Evolutionary conservation across 23 red algal species (phyloP), one percentile per base, ranked within the genome.

Genomic region (Gracilaria domingensis): DNA sequence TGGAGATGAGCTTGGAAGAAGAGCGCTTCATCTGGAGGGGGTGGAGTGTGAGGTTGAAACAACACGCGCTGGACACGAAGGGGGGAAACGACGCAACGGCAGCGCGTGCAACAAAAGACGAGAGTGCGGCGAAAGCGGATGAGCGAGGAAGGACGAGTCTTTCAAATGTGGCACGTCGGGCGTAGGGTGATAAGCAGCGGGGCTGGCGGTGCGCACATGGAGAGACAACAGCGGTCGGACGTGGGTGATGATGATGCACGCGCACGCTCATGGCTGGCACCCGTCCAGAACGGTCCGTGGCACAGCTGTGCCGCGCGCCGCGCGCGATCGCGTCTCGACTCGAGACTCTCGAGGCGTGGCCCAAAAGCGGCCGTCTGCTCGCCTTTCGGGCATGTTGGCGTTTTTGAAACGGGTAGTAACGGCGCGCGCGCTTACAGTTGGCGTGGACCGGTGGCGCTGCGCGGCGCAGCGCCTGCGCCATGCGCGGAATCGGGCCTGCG

Each of bases 1-100:
- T 94, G 70, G 72, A 67, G 44, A 94, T 87, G 56, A 94, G 92
- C 84, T 94, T 94, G 42, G 82, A 87, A 9, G 82, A 86, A 45
- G 92, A 94, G 81, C 89, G 89, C 89, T 92, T 92, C 89, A 92
- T 92, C 3, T 50, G 72, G 34, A 50, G 2, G 30, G n/a, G 34
- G 34, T 4, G 42, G 42, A 11, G 42, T 4, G 42, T 4, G 42
- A 11, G 42, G 42, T 25, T 28, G 26, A 51, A 77, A 37, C n/a
- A 20, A n/a, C 18, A 77, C 21, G 42, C 51, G 51, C 51, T 55
- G 1, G 51, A 55, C 51, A 55, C 51, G 51, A 55, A 7, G 51
- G 17, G 42, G 34, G 20, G 23, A 25, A 37, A 39, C 4, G 72
- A 77, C 23, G 39, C 34, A 30, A 51, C 12, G 23, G 34, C 20